Base-by-base conservation (phyloP, 345 rosid species). In the Salix udensis region DNA sequence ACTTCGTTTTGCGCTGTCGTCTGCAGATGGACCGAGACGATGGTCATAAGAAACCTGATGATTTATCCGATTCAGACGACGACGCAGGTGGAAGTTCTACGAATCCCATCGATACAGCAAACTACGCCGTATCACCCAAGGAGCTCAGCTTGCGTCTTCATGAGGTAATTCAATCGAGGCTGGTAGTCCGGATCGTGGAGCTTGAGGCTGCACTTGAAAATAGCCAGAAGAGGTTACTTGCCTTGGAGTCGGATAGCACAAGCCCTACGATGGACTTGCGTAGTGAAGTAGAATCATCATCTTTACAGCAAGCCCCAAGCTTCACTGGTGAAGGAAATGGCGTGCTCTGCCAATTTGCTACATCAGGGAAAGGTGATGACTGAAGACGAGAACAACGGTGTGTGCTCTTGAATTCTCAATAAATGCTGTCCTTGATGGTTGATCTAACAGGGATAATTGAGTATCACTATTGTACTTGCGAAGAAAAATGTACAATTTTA, bases 141-240 rank as follows among this genome's bases (percentile, higher is more conserved):
- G 86, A 84, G 67, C 78, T 84, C 75, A 72, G 83, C 66, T 64
- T 84, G 64, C 85, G 73, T 26, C 85, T 82, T n/a, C 89, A 82
- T 24, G 74, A 78, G 40, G 78, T 86, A 23, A 76, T 82, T 48
- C 72, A 82, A 60, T 77, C 81, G 34, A 84, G 83, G 52, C 85
- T 79, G 7, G 50, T 40, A 67, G 80, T 42, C 18, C 79, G 80
- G 18, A 79, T 86, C 67, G 37, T 52, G 34, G 85, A 84, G 36
- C 89, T 86, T 0, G 84, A 84, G 67, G 61, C 78, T 53, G 86
- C 83, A 12, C 73, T 82, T n/a, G 65, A 78, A 67, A 44, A 46
- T 40, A 79, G 68, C 67, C 85, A 80, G 81, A 75, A 72, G 67
- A 73, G 66, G 77, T 67, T 82, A 61, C 79, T 37, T 24, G 52